Base-by-base conservation (phyloP, 768 basidiomycete species). In the Sutorius australiensis region DNA sequence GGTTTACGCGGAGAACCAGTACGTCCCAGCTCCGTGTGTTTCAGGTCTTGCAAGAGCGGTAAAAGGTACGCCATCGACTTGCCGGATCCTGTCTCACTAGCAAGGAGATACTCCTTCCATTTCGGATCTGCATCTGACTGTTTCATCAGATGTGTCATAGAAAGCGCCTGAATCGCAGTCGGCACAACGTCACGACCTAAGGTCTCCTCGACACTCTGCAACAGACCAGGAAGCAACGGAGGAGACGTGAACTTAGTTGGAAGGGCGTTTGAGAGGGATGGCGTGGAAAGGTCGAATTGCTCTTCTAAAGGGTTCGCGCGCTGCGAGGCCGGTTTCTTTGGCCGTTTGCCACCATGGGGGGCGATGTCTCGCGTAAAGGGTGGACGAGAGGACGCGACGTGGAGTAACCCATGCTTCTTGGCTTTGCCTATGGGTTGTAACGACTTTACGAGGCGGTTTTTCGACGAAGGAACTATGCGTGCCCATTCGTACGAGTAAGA, bases 61-160 rank as follows among this genome's bases (percentile, higher is more conserved):
- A 95, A 77, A 39, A 95, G 79, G 67, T 94, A 95, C 1, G 94
- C 93, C 28, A 95, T 80, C 2, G 89, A 92, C 72, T 95, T 95
- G 1, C 92, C 93, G 0, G 91, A 92, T 14, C 94, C 93, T 0
- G 92, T 95, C 69, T 95, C 92, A 0, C 88, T 86, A 0, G 91
- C 93, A 1, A 95, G 77, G 6, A 95, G 78, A 58, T 78, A 85
- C 44, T 82, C 74, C 42, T 54, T 69, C 61, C 53, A 58, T 27
- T 48, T 60, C 13, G 56, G 34, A 33, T 47, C 60, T 14, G 40
- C 30, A 32, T 54, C 48, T 21, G 61, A 46, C 44, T 44, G 50
- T 6, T 72, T 69, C 48, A 89, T 66, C 16, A 91, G 67, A 70
- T 84, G 82, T 57, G 86, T 82, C 17, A 92, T 61, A 19, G 87